phyloP scores from a whole-genome alignment of 129 eudicot genomes.

The Apium graveolens region DNA sequence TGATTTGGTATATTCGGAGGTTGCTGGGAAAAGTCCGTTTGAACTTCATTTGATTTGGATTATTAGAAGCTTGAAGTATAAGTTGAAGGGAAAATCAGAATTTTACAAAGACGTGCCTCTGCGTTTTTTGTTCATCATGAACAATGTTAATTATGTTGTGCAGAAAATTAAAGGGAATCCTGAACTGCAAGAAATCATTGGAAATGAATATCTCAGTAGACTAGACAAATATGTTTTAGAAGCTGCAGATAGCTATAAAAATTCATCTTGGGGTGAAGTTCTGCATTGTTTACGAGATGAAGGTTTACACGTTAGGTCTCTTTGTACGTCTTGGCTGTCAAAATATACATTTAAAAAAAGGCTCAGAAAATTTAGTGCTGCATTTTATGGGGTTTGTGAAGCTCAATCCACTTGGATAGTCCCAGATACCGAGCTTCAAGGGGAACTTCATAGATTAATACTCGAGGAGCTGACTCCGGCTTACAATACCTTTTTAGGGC shows the following conservation, averaged over 20 bases:
- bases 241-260: slow-evolving; percentile 1
- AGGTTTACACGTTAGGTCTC: slow-evolving; percentile 14
- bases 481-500: background rate
- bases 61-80: slow-evolving; percentile 12
- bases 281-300: slow-evolving; percentile 21
- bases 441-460: slow-evolving; percentile 16
- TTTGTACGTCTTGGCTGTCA: slow-evolving; percentile 7
- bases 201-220: slow-evolving; percentile 4
- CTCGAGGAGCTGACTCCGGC: slow-evolving; percentile 10
- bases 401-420: slow-evolving; percentile 17
- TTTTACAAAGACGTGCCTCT: slow-evolving; percentile 7
- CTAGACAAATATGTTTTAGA: background rate
- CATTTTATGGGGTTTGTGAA: slow-evolving; percentile 14
- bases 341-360: slow-evolving; percentile 10
- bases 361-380: slow-evolving; percentile 20
- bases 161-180: slow-evolving; percentile 7
- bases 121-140: slow-evolving; percentile 23
- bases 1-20: background rate
- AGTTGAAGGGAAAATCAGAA: slow-evolving; percentile 14
- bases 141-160: slow-evolving; percentile 19
- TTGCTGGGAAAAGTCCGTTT: slow-evolving; percentile 7
- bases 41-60: slow-evolving; percentile 25
- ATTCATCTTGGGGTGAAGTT: slow-evolving; percentile 8
- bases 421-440: slow-evolving; percentile 17
- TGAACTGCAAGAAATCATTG: slow-evolving; percentile 15